phyloP scores from a whole-genome alignment of 176 grass and related monocot genomes.

The Guadua angustifolia region DNA sequence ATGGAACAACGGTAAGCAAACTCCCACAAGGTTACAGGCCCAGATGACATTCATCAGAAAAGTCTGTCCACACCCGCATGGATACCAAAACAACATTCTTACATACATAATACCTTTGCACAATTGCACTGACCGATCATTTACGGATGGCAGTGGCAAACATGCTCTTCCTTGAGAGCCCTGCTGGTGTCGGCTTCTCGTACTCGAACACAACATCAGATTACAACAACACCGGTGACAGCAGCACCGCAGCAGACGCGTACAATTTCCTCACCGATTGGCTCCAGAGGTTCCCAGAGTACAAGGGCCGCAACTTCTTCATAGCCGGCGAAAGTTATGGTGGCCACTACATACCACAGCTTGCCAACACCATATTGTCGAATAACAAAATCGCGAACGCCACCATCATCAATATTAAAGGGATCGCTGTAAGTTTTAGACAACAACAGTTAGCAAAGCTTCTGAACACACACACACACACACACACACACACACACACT shows the following conservation, averaged over 20 bases:
- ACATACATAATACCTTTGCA: constrained; percentile 8
- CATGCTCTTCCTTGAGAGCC: constrained; percentile 67
- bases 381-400: constrained; percentile 43
- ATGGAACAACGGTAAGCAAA: constrained; percentile 58
- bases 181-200: constrained; percentile 65
- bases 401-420: constrained; percentile 51
- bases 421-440: constrained; percentile 53
- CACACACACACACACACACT: too few relatives aligned
- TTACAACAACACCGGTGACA: constrained; percentile 51
- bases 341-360: constrained; percentile 66
- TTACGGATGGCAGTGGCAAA: constrained; percentile 54
- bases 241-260: constrained; percentile 44
- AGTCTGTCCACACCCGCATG: neutral
- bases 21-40: neutral
- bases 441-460: constrained; percentile 21
- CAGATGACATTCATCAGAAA: constrained; percentile 1
- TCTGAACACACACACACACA: too few relatives aligned
- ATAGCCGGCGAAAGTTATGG: constrained; percentile 65
- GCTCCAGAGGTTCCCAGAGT: constrained; percentile 63
- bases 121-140: constrained; percentile 28
- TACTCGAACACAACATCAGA: constrained; percentile 60
- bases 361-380: constrained; percentile 53
- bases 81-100: neutral
- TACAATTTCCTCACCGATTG: constrained; percentile 68
- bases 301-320: constrained; percentile 51